Percentiles rank a stretch among this genome's conserved stretches.
Evolutionary conservation across 768 basidiomycete genomes (phyloP).

Genomic region (Lactarius akahatsu): DNA sequence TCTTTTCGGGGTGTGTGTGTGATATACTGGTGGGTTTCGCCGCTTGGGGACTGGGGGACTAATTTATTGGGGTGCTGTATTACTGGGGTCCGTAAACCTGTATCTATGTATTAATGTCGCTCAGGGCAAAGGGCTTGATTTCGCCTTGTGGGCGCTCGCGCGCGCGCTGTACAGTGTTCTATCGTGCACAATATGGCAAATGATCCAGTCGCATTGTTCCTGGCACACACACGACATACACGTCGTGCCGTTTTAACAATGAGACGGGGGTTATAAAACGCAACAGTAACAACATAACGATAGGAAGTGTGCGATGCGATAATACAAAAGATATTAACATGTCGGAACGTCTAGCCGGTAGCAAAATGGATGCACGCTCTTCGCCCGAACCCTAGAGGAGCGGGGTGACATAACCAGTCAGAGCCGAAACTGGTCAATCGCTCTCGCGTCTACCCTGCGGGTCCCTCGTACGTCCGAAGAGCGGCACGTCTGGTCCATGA

Average conservation of each 20-base stretch:
- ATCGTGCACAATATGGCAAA: not conserved
- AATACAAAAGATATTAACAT: not conserved
- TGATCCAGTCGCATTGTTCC: not conserved
- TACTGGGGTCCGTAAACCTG: not conserved
- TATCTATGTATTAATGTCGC: not conserved
- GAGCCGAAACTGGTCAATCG: not conserved
- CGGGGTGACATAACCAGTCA: not conserved
- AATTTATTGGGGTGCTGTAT: not conserved
- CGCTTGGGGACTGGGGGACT: not conserved
- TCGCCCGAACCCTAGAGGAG: not conserved
- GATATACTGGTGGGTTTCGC: not conserved
- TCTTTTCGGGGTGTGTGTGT: not conserved
- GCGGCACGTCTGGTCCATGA: not conserved
- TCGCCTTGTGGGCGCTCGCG: not conserved
- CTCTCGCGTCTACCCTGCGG: not conserved
- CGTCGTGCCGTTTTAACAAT: not conserved
- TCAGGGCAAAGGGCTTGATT: not conserved
- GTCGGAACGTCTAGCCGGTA: not conserved
- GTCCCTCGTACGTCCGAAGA: not conserved
- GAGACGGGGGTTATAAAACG: not conserved
- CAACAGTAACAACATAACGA: not conserved
- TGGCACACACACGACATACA: not conserved
- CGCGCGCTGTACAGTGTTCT: not conserved
- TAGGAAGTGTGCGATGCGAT: not conserved
- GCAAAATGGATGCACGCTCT: not conserved